Evolutionary conservation across 1,139 yeast genomes (phyloP).

Genomic region (Debaryomyces singareniensis): DNA sequence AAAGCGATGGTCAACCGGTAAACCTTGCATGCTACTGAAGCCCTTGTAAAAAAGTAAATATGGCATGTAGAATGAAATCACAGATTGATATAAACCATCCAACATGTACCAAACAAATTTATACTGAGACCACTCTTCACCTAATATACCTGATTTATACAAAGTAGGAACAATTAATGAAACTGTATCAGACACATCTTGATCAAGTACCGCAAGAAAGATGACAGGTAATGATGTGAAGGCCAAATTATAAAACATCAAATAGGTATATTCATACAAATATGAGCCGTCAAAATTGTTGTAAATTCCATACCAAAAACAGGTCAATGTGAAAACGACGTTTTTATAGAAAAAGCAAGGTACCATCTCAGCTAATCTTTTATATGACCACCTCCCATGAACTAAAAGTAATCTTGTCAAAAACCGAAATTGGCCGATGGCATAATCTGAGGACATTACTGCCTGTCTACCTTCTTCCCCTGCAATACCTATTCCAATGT

Average conservation of each 20-base stretch:
- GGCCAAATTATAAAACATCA: slow-evolving; percentile 62
- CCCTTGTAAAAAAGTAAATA: slow-evolving; percentile 41
- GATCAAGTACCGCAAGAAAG: slow-evolving; percentile 53
- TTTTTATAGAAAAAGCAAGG: slow-evolving; percentile 62
- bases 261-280: slow-evolving; percentile 53
- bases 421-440: slow-evolving; percentile 57
- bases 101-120: slow-evolving; percentile 52
- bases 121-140: slow-evolving; percentile 47
- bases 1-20: slow-evolving; percentile 50
- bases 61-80: slow-evolving; percentile 49
- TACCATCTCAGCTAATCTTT: slow-evolving; percentile 57
- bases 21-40: slow-evolving; percentile 45
- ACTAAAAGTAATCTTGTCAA: slow-evolving; percentile 49
- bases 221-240: slow-evolving; percentile 60
- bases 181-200: slow-evolving; percentile 54
- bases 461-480: slow-evolving; percentile 69
- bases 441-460: slow-evolving; percentile 62
- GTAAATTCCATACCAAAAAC: slow-evolving; percentile 58
- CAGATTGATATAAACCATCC: slow-evolving; percentile 56
- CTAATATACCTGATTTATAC: slow-evolving; percentile 48
- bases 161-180: slow-evolving; percentile 55
- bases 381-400: slow-evolving; percentile 63
- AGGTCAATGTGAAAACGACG: slow-evolving; percentile 53
- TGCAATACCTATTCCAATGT: slow-evolving; percentile 62
- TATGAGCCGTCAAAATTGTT: slow-evolving; percentile 57